Evolutionary conservation across 2,329 filamentous ascomycete genomes (phyloP), one percentile per base, ranked within the genome.

Genomic region (Neoascochyta sp.): DNA sequence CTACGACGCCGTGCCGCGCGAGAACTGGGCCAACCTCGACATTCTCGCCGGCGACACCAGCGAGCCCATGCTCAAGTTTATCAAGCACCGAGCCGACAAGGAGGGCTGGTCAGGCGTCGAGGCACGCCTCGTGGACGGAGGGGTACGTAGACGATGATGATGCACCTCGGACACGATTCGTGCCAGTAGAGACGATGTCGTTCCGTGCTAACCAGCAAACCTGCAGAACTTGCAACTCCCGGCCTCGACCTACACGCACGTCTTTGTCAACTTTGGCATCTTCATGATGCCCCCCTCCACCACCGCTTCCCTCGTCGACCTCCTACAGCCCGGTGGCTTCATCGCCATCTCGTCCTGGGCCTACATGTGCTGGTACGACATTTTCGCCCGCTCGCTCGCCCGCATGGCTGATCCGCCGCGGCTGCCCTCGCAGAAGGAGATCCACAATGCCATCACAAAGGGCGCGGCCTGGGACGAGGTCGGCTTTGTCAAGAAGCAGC

Each of bases 261-360:
- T 51, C n/a, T 50, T 54, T 32, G 23, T 47, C 19, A 45, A 43
- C 12, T 52, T 54, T 9, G 47, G 34, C 7, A 40, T 57, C 22
- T 54, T 52, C 33, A 18, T 42, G 17, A 17, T 54, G 5, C 38
- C 41, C 0, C 29, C 31, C 3, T 17, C 17, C 4, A 34, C 33
- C 2, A 32, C 50, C 5, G 4, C 27, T 2, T 24, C 22, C 8
- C 27, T 39, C n/a, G 24, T 30, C 24, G 9, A 5, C n/a, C 24
- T 42, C 8, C 15, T 52, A 6, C n/a, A 19, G 0, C 34, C 41
- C 1, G 38, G 32, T 5, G 54, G 52, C 7, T 45, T 43, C 34
- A 27, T 56, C 12, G 51, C 29, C n/a, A 13, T 58, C 2, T 41
- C 36, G 1, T 48, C 47, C 7, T 55, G 52, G 50, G 31, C 27